Base-by-base conservation (phyloP, 805 yeast genomes). In the Metschnikowia baotianmanensis region DNA sequence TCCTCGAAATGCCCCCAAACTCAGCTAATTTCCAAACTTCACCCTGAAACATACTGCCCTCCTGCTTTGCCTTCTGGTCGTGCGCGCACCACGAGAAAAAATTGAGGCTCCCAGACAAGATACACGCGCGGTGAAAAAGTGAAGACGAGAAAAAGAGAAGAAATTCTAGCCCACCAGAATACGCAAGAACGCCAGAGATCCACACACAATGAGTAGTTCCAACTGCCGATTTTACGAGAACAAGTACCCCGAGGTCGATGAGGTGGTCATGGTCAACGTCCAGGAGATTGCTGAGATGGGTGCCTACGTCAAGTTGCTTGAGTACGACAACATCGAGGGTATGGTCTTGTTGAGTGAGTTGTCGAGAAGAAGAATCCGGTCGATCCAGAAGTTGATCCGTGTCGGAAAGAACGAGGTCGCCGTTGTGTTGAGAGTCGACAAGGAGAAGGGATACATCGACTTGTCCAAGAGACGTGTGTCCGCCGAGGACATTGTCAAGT, bases 201-300 rank as follows among this genome's bases (percentile, higher is more conserved):
- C 9, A 12, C 26, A 22, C 53, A 57, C 25, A 10, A 86, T 87
- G 96, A 83, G 90, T 59, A 80, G 86, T 29, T 82, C 96, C 34
- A 83, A 86, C 65, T 90, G 96, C 74, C 84, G 99, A 72, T 93
- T 85, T 71, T 93, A 93, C 66, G 99, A 91, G 70, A 93, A 90
- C 80, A 91, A 90, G 69, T 93, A 82, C 74, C 99, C 99, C 46
- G 99, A 93, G 69, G 96, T 93, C 59, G 99, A 93, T 56, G 99
- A 93, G 65, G 95, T 93, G 55, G 98, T 93, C 51, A 91, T 93
- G 95, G 99, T 93, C 62, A 93, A 93, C 68, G 99, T 93, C 54
- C 95, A 86, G 67, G 95, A 86, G 65, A 93, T 93, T 56, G 99
- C 98, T 53, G 99, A 93, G 67, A 93, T 93, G 99, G 99, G 99